Conservation (phyloP, 176 grass and related monocot genomes). For the Melocanna baccifera region DNA sequence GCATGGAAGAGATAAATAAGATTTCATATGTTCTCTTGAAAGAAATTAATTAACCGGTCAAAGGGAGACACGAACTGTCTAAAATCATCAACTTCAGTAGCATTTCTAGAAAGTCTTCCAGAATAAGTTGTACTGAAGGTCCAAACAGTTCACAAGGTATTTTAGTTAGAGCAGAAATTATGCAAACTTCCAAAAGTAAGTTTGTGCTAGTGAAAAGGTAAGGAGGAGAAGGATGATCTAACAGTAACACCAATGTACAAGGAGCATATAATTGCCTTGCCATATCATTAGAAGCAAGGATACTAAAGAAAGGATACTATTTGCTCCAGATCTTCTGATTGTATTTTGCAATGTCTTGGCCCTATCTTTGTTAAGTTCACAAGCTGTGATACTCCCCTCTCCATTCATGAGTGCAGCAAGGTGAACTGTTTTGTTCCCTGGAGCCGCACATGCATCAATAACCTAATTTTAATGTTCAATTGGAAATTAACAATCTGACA, state of each 20-base stretch:
- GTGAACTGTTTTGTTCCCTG: slow-evolving; percentile 96
- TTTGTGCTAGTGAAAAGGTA: neutral
- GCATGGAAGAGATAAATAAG: neutral
- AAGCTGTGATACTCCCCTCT: slow-evolving; percentile 80
- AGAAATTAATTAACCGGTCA: neutral
- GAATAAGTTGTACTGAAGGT: neutral
- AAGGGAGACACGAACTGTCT: too few species aligned
- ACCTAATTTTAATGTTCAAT: slow-evolving; percentile 64
- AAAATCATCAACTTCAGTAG: neutral
- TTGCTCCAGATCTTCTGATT: slow-evolving; percentile 82
- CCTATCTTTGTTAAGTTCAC: slow-evolving; percentile 76
- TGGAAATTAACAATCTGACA: slow-evolving; percentile 32
- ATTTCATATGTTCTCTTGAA: neutral
- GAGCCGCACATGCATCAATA: slow-evolving; percentile 99
- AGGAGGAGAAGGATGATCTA: neutral
- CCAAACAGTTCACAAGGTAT: neutral
- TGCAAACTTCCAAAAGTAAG: neutral
- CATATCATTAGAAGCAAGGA: neutral
- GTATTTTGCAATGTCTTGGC: slow-evolving; percentile 74
- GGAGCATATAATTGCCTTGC: neutral
- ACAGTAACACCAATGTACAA: neutral
- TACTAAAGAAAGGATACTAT: slow-evolving; percentile 66
- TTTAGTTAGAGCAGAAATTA: neutral
- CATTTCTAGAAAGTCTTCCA: neutral
- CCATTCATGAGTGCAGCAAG: slow-evolving; percentile 90